Evolutionary conservation across 2,329 filamentous ascomycete species (phyloP), one percentile per base, ranked within the genome.

Genomic region (Basipetospora sp.): DNA sequence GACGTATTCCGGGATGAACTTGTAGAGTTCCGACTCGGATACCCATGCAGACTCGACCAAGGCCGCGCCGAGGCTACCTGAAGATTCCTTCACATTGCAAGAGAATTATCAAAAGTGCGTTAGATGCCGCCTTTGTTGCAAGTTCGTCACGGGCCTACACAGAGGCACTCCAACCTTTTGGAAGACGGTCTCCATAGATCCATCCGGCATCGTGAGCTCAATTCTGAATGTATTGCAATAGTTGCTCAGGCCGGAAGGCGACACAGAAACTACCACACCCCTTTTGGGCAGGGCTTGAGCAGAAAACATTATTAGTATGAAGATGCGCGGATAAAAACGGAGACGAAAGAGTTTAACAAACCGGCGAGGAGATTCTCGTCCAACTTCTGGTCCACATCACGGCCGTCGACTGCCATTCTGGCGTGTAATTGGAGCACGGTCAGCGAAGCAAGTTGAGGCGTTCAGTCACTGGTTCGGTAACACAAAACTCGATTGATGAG

Each of bases 1-100:
- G 3, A 50, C 45, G 26, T 45, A 40, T 22, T 47, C 44, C 8
- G 47, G 47, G 19, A 49, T 41, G 38, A 47, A 48, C 27, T 38
- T 19, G 41, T 50, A 44, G 8, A 45, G 19, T 13, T 45, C 32
- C 19, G 31, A 38, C 27, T 52, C 49, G 27, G 48, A 47, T 9
- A 43, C 42, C 38, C 44, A 52, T 8, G 43, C 41, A 3, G 42
- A 42, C 11, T 44, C 40, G 39, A 48, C 45, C 26, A 47, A 16
- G 11, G 15, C 13, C 17, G 15, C 5, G 8, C 13, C 30, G 8
- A 18, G 17, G 15, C 11, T 4, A 10, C 30, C 30, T 16, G 10
- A 16, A n/a, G 30, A 31, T 16, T 14, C 30, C 30, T 31, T 15
- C 17, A 11, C 15, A 15, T 15, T 16, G 15, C 8, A 6, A 16